These are phyloP conservation scores for Lentinus tigrinus DNA, from an alignment of 768 basidiomycete species.

Conservation along the genomic window DNA sequence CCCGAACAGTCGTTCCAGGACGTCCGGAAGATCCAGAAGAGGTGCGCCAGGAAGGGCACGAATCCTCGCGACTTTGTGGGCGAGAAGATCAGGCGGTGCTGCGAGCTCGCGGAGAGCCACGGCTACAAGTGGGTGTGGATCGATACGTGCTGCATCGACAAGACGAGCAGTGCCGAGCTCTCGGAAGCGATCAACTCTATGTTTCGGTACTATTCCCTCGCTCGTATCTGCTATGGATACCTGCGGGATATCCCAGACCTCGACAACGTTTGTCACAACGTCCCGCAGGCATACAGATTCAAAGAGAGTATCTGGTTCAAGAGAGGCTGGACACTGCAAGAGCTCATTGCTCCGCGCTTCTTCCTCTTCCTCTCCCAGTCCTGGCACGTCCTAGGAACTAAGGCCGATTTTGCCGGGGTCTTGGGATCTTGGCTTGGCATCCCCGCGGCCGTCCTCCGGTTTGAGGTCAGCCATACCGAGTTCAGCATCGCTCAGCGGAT, in stretches of 20 bases:
- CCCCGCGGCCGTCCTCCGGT: not conserved
- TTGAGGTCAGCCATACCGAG: not conserved
- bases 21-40: too few species aligned
- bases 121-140: not conserved
- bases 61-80: too few species aligned
- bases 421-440: not conserved
- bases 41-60: too few species aligned
- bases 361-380: not conserved
- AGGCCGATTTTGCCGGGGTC: not conserved
- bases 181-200: not conserved
- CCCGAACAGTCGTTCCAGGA: too few species aligned
- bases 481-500: not conserved
- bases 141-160: conserved; percentile 2
- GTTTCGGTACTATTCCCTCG: not conserved
- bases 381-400: not conserved
- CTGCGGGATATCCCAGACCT: not conserved
- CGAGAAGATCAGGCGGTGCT: not conserved
- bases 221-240: not conserved
- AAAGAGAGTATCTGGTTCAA: not conserved
- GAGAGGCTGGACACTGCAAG: not conserved
- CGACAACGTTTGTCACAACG: not conserved
- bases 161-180: conserved; percentile 1
- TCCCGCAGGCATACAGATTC: not conserved
- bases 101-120: not conserved
- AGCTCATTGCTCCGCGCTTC: not conserved